Conservation (phyloP, 768 basidiomycete species). For the Mycena vitilis region DNA sequence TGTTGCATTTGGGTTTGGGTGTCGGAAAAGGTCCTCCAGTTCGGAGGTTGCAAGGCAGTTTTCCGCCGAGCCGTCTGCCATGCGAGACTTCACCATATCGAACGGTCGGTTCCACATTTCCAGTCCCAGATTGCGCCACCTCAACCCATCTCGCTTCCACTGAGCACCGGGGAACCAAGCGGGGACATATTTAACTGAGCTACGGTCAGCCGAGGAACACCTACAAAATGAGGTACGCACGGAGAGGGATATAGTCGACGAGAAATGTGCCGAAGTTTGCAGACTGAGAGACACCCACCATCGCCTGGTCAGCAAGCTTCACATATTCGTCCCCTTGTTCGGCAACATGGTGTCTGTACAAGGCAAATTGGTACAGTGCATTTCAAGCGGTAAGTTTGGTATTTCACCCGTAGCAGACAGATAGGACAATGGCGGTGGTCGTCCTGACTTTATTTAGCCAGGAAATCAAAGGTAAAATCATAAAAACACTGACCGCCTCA, state of each 20-base stretch:
- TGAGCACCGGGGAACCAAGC: conserved; percentile 49
- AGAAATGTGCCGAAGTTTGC: conserved; percentile 38
- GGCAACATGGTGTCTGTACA: conserved; percentile 31
- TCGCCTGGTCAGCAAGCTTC: conserved; percentile 39
- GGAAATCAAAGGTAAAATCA: background rate
- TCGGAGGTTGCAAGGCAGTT: conserved; percentile 31
- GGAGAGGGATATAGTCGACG: conserved; percentile 33
- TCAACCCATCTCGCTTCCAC: conserved; percentile 53
- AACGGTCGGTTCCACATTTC: conserved; percentile 54
- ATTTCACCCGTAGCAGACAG: conserved; percentile 32
- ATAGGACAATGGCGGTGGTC: conserved; percentile 30
- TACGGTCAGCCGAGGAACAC: background rate
- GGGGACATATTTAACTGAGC: conserved; percentile 54
- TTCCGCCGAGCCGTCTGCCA: conserved; percentile 37
- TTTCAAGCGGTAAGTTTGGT: background rate
- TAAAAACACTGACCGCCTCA: conserved; percentile 10
- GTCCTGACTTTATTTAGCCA: conserved; percentile 14
- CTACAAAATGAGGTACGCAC: background rate
- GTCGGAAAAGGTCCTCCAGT: conserved; percentile 25
- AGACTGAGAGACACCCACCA: conserved; percentile 24
- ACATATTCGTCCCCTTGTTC: conserved; percentile 41
- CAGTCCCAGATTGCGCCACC: conserved; percentile 48
- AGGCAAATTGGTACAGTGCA: background rate
- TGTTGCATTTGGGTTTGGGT: conserved; percentile 19
- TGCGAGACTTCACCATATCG: conserved; percentile 39